phyloP scores from a whole-genome alignment of 169 alveolate species.

The Pseudocohnilembus persalinus region DNA sequence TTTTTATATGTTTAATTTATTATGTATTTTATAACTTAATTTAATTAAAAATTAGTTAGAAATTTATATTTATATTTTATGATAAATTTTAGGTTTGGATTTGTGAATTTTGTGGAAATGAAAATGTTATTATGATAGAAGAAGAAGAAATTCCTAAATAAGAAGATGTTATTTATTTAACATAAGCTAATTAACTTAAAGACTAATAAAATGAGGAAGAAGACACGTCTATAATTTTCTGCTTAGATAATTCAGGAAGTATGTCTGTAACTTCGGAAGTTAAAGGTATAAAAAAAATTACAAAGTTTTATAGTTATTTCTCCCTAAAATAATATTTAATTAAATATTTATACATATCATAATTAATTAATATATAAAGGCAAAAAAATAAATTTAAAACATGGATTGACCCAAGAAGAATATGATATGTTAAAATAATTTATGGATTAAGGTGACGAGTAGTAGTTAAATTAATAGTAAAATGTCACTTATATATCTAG shows the following conservation, averaged over 20 bases:
- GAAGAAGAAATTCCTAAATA: conserved; percentile 63
- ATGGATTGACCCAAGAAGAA: conserved; percentile 12
- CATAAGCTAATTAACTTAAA: conserved; percentile 38
- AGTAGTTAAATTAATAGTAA: conserved; percentile 34
- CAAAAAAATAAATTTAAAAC: not conserved
- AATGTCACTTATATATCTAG: conserved; percentile 57
- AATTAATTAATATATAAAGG: not conserved
- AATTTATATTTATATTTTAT: too few species aligned
- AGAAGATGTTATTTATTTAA: conserved; percentile 55
- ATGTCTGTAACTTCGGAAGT: conserved; percentile 67
- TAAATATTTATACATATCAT: too few species aligned
- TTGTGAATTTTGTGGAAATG: conserved; percentile 71
- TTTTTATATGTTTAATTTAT: not conserved
- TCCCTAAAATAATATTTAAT: too few species aligned
- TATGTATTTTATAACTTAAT: too few species aligned
- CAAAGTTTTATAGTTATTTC: too few species aligned
- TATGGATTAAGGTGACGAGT: conserved; percentile 49
- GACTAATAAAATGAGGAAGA: conserved; percentile 20
- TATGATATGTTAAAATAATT: conserved; percentile 46
- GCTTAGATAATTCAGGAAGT: conserved; percentile 72
- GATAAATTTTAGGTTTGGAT: conserved; percentile 61
- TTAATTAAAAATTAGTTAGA: too few species aligned
- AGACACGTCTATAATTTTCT: conserved; percentile 59
- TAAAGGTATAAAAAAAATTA: too few species aligned
- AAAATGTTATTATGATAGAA: conserved; percentile 57